Base-by-base conservation (phyloP, 768 basidiomycete species). In the Trametes villosa region DNA sequence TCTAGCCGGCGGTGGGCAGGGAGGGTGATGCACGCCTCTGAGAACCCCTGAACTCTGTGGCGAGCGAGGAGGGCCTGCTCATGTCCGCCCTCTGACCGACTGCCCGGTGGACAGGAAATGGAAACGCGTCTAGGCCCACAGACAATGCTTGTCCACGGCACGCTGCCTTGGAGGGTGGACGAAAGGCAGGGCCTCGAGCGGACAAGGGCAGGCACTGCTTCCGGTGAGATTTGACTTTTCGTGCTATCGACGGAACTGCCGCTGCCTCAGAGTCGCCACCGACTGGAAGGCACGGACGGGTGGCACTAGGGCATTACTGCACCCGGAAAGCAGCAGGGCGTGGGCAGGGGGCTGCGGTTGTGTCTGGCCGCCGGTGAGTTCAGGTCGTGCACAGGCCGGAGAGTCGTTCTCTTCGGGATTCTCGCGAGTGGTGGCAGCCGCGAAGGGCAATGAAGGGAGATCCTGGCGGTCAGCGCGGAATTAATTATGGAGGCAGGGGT, bases 81-180 rank as follows among this genome's bases (percentile, higher is more conserved):
- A 57, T 57, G 34, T 57, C 56, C 56, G 56, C 48, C 38, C 45
- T 57, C 56, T 36, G 31, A 24, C 40, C 20, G 27, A 57, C 56
- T 9, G 33, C 27, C 36, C 18, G 24, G 26, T 26, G 55, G 46
- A 56, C 33, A n/a, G 44, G 24, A 24, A 36, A 40, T 29, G 22
- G 55, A 27, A 44, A 27, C 20, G 30, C 34, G 50, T 27, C 50
- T 8, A 26, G 50, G 34, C 50, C 50, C 13, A 15, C 13, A 8
- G 27, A 13, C 50, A 26, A 51, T 11, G 22, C 13, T n/a, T 8
- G 4, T n/a, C 20, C 3, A 33, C 20, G 33, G 22, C 34, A 38
- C 8, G 9, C 18, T 17, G 2, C 33, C 9, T 15, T 31, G 53
- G 18, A 17, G 7, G 53, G 53, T 18, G 34, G 2, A 47, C 36